phyloP scores from a whole-genome alignment of 2,329 filamentous ascomycete species.

The Neofusicoccum ribis region DNA sequence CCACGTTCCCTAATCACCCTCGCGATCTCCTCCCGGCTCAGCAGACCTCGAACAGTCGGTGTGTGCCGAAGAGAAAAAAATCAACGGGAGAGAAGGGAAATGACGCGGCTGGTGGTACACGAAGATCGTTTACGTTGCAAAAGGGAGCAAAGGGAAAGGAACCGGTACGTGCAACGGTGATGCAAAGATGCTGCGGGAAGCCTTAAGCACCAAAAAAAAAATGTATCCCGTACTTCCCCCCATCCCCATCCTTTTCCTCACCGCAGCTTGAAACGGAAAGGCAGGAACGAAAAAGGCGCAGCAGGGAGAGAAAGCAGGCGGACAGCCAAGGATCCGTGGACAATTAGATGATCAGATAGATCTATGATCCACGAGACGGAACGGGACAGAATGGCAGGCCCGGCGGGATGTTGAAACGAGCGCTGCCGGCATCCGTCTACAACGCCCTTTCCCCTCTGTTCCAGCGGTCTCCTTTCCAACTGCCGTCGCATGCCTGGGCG shows the following conservation, averaged over 20 bases:
- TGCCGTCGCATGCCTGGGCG: neutral
- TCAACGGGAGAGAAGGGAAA: neutral
- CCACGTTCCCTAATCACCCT: too few species aligned
- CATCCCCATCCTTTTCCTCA: too few species aligned
- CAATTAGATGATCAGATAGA: too few species aligned
- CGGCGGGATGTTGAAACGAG: neutral
- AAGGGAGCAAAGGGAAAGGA: neutral
- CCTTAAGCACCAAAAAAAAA: neutral
- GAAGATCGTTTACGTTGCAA: neutral
- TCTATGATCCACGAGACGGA: too few species aligned
- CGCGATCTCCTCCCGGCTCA: too few species aligned
- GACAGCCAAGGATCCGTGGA: too few species aligned
- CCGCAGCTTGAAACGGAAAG: too few species aligned
- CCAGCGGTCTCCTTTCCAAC: neutral
- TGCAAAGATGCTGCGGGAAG: conserved; percentile 15
- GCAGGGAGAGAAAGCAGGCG: too few species aligned
- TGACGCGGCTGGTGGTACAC: neutral
- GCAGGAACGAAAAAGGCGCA: too few species aligned
- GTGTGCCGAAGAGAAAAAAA: neutral
- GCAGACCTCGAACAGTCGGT: neutral
- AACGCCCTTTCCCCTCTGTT: neutral
- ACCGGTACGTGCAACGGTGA: conserved; percentile 9
- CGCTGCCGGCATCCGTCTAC: conserved; percentile 6
- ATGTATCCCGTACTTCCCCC: neutral
- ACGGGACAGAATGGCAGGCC: too few species aligned